Base-by-base conservation (phyloP, 2,329 filamentous ascomycete genomes). In the Pestalotiopsis sp. region DNA sequence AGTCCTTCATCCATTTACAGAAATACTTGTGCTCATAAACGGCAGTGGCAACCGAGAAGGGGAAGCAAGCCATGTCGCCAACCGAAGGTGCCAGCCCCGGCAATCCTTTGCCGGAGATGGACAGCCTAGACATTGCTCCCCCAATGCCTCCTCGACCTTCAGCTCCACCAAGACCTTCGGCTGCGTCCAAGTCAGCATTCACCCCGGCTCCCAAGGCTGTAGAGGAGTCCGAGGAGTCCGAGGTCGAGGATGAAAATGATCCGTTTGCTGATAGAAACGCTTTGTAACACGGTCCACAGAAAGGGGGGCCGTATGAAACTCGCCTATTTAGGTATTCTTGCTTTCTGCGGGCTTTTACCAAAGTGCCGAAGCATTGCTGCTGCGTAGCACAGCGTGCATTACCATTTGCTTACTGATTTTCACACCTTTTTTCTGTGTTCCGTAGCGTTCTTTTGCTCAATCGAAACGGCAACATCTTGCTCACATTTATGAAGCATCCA, bases 181-280 rank as follows among this genome's bases (percentile, higher is more conserved):
- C 80, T 9, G 76, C 76, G 27, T 83, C 82, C 3, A 87, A 84
- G 69, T 82, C 86, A 69, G 82, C 85, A 49, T 82, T 84, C 12
- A 82, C 85, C 68, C 85, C 84, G 3, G 80, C 75, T 45, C 80
- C 78, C 70, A 81, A 73, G 23, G 75, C 80, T n/a, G 81, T 81
- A 13, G 85, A 85, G 62, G 82, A 82, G 2, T 83, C 81, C 38
- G 74, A 76, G 17, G 82, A 86, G n/a, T 83, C 85, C 7, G 88
- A 88, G 2, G 90, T 92, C 7, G 90, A 92, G n/a, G 91, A 94
- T 58, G 92, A 94, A n/a, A 88, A 96, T 71, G 89, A 97, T 76
- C 94, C 94, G 0, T 97, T 97, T 78, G 93, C 92, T 3, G 94
- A 97, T 78, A 88, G 88, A 57, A 95, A 97, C 77, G 92, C 90